phyloP scores from a whole-genome alignment of 2,329 filamentous ascomycete genomes.

The Corinectria fuckeliana region DNA sequence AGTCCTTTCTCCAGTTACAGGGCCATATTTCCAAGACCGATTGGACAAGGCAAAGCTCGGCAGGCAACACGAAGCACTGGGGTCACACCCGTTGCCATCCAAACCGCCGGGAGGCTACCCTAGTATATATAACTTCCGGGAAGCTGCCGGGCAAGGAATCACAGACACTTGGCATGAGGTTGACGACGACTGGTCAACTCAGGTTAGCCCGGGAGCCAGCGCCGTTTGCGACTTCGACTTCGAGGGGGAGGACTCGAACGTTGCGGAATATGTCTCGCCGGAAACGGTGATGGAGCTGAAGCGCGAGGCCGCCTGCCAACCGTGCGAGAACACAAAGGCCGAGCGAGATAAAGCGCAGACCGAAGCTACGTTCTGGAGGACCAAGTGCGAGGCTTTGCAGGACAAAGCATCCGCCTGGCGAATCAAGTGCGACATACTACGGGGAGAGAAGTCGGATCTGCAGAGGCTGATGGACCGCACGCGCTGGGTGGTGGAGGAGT shows the following conservation, averaged over 20 bases:
- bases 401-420: not conserved
- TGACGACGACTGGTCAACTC: slow-evolving; percentile 1
- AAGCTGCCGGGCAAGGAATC: slow-evolving; percentile 42
- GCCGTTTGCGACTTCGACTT: not conserved
- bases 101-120: not conserved
- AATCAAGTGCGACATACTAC: not conserved
- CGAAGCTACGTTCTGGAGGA: not conserved
- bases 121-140: not conserved
- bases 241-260: not conserved
- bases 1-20: not conserved
- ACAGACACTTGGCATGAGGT: not conserved
- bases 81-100: not conserved
- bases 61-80: not conserved
- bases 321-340: not conserved
- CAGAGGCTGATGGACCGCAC: not conserved
- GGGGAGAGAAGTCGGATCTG: slow-evolving; percentile 2
- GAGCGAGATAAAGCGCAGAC: not conserved
- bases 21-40: not conserved
- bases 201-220: not conserved
- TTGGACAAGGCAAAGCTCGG: not conserved
- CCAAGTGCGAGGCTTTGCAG: not conserved
- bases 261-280: too few species aligned
- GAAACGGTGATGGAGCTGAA: not conserved
- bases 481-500: slow-evolving; percentile 5
- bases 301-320: not conserved